phyloP scores from a whole-genome alignment of 148 eudicot species.

The Dysphania ambrosioides region DNA sequence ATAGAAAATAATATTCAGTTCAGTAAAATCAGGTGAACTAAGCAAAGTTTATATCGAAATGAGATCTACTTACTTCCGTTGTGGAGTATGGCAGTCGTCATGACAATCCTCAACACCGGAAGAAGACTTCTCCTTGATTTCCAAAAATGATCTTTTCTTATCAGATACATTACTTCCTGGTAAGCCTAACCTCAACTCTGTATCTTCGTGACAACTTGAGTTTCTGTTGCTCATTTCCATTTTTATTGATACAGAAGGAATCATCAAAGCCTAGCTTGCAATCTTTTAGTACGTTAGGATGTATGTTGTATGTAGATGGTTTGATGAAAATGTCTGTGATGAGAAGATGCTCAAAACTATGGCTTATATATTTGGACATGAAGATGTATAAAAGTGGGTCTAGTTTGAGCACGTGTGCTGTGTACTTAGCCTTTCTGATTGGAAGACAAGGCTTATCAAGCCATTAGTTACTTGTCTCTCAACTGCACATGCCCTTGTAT shows the following conservation, averaged over 20 bases:
- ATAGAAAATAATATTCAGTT: no score
- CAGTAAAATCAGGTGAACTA: not conserved
- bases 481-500: constrained; percentile 19
- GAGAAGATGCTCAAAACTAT: not conserved
- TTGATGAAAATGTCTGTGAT: not conserved
- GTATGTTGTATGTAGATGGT: not conserved
- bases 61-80: not conserved
- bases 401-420: constrained; percentile 14
- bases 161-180: constrained; percentile 19
- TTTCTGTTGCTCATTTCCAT: constrained; percentile 20
- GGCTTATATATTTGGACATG: not conserved
- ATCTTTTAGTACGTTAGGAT: not conserved
- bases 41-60: not conserved
- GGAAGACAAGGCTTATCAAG: constrained; percentile 22
- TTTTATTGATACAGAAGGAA: not conserved
- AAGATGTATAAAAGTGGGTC: not conserved
- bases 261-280: not conserved
- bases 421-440: constrained; percentile 22
- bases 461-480: constrained; percentile 19
- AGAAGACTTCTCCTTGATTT: constrained; percentile 19
- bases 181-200: constrained; percentile 34
- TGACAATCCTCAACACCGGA: constrained; percentile 2
- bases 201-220: constrained; percentile 26
- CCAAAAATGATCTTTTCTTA: constrained; percentile 17
- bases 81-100: not conserved